phyloP scores from a whole-genome alignment of 345 rosid genomes.

The Brassica carinata region DNA sequence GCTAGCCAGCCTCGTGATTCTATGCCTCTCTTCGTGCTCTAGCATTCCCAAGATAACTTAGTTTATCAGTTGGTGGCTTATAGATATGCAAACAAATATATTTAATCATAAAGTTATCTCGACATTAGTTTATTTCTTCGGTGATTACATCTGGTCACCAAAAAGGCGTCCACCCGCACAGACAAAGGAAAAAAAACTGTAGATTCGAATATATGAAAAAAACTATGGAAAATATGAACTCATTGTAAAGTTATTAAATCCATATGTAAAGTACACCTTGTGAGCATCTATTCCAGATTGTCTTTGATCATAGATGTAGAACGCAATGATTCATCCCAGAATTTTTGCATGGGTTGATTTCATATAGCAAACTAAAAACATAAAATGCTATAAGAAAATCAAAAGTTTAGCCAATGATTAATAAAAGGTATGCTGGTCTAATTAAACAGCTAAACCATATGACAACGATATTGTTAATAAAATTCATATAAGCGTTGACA shows the following conservation, averaged over 20 bases:
- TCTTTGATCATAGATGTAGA: not conserved
- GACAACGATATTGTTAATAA: conserved; percentile 12
- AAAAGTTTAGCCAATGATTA: not conserved
- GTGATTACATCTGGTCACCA: not conserved
- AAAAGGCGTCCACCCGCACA: conserved; percentile 8
- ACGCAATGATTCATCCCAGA: not conserved
- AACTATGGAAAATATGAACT: not conserved
- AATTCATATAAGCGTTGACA: conserved; percentile 13
- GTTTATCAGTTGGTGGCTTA: conserved; percentile 16
- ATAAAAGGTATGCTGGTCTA: not conserved
- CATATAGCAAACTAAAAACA: not conserved
- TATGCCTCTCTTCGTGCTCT: conserved; percentile 33
- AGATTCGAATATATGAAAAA: not conserved
- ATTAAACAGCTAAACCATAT: not conserved
- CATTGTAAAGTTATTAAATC: not conserved
- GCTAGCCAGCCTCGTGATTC: conserved; percentile 36
- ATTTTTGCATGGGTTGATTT: not conserved
- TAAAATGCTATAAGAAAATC: not conserved
- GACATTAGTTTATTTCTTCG: not conserved
- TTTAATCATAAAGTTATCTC: conserved; percentile 4
- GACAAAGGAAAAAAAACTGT: not conserved
- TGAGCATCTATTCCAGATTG: not conserved
- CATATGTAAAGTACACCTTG: not conserved
- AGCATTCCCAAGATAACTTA: conserved; percentile 30
- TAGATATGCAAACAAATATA: conserved; percentile 2